Evolutionary conservation across 441 rosid genomes (phyloP), one percentile per base, ranked within the genome.

Genomic region (Adansonia rubrostipa): DNA sequence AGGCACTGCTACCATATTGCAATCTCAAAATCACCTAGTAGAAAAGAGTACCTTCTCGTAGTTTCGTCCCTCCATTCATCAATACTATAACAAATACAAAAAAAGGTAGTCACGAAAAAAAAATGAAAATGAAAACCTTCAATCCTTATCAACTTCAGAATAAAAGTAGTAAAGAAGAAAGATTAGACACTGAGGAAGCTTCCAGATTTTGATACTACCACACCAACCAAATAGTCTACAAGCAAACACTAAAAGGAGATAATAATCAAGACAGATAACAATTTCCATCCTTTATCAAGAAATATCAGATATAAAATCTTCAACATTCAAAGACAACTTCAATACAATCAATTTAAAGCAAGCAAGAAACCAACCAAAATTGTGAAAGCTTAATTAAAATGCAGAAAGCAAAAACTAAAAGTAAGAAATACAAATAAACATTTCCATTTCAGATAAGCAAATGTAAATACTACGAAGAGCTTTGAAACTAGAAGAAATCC

Each of bases 1-100:
- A 68, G 95, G 84, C 69, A 85, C 73, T 67, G 85, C 81, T 89
- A 84, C 81, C 71, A 53, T 84, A 82, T 48, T 73, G 63, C 58
- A 78, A 63, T 76, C 85, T 71, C 73, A 45, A 45, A 45, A 67
- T 56, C 42, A 44, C 48, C 54, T 65, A 10, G 10, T 67, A 75
- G 50, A 63, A 78, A 33, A 33, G 63, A 56, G 57, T 22, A 36
- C 24, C 11, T 80, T 81, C 79, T 60, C 19, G 71, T 69, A 71
- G 28, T 80, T 62, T 78, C 69, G 48, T 73, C 69, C 78, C 71
- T 4, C 50, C 84, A 82, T 86, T 70, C 78, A 77, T 24, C 79
- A 67, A 77, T 58, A 78, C 42, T 13, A 64, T 51, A 50, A 28
- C 72, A 75, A 33, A 64, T 15, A 50, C 61, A 75, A 50, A 47